Percentiles rank a stretch among this genome's conserved stretches.
Evolutionary conservation across 257 asterid genomes (phyloP).

Genomic region (Petunia axillaris): DNA sequence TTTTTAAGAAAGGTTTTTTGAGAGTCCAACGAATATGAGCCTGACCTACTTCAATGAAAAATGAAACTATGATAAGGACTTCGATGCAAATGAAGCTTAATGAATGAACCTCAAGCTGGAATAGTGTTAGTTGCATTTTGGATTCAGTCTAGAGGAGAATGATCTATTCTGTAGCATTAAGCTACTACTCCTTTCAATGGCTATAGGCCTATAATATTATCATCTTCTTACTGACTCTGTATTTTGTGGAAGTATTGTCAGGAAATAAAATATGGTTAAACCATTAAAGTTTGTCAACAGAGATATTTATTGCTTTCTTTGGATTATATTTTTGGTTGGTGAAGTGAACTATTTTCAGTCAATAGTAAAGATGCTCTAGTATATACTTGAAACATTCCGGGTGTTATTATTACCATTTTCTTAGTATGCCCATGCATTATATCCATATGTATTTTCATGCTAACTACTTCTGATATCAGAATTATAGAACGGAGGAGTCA

Average conservation of each 20-base stretch:
- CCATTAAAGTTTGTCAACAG: slow-evolving; percentile 2
- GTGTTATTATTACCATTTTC: not conserved
- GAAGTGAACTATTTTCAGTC: not conserved
- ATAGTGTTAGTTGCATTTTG: not conserved
- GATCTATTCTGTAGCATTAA: not conserved
- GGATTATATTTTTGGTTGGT: not conserved
- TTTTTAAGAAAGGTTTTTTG: not conserved
- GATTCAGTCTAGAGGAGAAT: not conserved
- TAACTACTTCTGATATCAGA: slow-evolving; percentile 46
- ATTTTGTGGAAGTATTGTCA: not conserved
- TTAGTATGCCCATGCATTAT: not conserved
- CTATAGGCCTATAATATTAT: not conserved
- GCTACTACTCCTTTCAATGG: not conserved
- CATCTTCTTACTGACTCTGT: not conserved
- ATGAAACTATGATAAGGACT: not conserved
- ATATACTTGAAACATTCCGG: not conserved
- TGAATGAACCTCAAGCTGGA: not conserved
- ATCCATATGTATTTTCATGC: not conserved
- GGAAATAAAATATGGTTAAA: not conserved
- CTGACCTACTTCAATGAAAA: not conserved
- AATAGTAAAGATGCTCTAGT: slow-evolving; percentile 6
- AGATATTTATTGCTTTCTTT: not conserved
- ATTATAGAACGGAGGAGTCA: slow-evolving; percentile 78
- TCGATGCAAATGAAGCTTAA: not conserved
- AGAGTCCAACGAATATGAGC: slow-evolving; percentile 1